A percentile compares a stretch with the other conserved stretches of the same genome.
Evolutionary conservation across 352 stramenopile species (phyloP).

Genomic region (Blastocystis sp.): DNA sequence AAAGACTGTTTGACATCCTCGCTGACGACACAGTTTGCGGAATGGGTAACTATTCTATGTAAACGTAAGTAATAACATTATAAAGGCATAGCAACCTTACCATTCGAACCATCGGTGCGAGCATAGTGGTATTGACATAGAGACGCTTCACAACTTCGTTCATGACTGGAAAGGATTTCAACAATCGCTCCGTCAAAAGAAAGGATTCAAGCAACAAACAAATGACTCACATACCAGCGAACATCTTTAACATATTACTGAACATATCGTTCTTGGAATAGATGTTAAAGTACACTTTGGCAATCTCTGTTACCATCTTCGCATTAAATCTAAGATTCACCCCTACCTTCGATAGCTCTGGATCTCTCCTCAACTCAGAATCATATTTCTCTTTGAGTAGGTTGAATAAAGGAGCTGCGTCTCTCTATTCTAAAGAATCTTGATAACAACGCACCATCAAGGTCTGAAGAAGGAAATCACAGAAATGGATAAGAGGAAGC

Average conservation of each 20-base stretch:
- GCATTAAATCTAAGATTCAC: background rate
- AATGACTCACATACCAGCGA: conserved; percentile 25
- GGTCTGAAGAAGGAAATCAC: conserved; percentile 75
- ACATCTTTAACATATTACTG: conserved; percentile 47
- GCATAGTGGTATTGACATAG: conserved; percentile 53
- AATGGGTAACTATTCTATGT: conserved; percentile 51
- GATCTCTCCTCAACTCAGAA: conserved; percentile 72
- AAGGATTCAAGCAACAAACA: conserved; percentile 1
- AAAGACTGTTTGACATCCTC: conserved; percentile 60
- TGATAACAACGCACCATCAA: conserved; percentile 69
- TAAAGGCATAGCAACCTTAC: background rate
- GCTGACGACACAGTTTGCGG: conserved; percentile 6
- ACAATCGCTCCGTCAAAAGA: background rate
- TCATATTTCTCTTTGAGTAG: conserved; percentile 77
- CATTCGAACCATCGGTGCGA: conserved; percentile 62
- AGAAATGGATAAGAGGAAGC: conserved; percentile 76
- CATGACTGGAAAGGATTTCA: background rate
- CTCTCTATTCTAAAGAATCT: conserved; percentile 67
- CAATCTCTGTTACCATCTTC: conserved; percentile 48
- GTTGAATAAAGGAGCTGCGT: conserved; percentile 77
- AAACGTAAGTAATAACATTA: background rate
- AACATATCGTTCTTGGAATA: background rate
- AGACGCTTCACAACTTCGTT: conserved; percentile 47
- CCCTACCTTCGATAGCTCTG: conserved; percentile 73
- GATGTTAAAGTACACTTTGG: conserved; percentile 45